Evolutionary conservation across 176 grass and related monocot species (phyloP), one percentile per base, ranked within the genome.

Genomic region (Tillandsia leiboldiana): DNA sequence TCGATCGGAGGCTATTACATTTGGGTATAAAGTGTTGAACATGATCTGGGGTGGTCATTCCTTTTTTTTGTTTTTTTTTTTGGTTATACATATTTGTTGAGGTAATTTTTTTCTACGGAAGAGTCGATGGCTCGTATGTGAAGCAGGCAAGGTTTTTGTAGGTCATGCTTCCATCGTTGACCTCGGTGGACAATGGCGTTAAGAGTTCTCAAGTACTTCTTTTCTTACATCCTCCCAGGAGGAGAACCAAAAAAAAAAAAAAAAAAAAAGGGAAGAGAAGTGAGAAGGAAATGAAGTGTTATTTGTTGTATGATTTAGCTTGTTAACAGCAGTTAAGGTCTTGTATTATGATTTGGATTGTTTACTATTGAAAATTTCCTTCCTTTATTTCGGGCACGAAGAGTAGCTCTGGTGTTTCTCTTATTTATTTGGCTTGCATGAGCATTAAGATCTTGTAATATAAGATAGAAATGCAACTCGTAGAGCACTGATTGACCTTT

Each of bases 131-230:
- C 33, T 42, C 33, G 33, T 42, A 42, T 42, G 53, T 66, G 69
- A 70, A 24, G 77, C 77, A 53, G 77, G 77, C 57, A 64, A 64
- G 53, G 70, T 72, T 72, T 79, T 72, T 62, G 17, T 50, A 28
- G 63, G 53, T 71, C 66, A 48, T 79, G 65, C 52, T 70, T 78
- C 64, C 14, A 28, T 67, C 47, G 65, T 15, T 51, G 64, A 51
- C 23, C 42, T 26, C 23, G 62, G 48, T 76, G 73, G 29, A 6
- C 33, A 42, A 7, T 42, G 33, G 33, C 33, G 4, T 0, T 6
- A 42, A 42, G 33, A 42, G 33, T 42, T 42, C 4, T 42, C 33
- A 5, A 42, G 33, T 42, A 42, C 33, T 7, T 42, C 24, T 42
- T 42, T 42, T 6, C 33, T 42, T 42, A 42, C 33, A 42, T 42